phyloP scores from a whole-genome alignment of 2,329 filamentous ascomycete genomes.

The Stenocarpella maydis region DNA sequence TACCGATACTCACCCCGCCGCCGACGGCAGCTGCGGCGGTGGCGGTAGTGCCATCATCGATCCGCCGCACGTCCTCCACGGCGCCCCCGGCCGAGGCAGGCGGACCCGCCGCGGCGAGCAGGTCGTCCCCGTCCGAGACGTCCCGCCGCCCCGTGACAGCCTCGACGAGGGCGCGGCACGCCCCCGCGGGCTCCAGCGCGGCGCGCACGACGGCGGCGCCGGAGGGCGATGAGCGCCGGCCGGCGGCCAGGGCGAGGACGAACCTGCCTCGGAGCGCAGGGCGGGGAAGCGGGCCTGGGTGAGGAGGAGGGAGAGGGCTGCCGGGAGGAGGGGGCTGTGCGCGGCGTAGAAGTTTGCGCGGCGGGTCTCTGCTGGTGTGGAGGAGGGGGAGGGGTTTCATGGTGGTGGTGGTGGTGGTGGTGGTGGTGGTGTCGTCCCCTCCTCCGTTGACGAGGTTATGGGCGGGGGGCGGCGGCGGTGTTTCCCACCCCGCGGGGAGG shows the following conservation, averaged over 20 bases:
- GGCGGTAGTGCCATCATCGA: neutral
- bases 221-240: slow-evolving; percentile 54
- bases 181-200: slow-evolving; percentile 52
- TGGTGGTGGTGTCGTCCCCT: no score
- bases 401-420: neutral
- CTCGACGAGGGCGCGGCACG: slow-evolving; percentile 54
- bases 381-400: neutral
- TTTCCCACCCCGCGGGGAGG: slow-evolving; percentile 45
- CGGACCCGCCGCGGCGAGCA: slow-evolving; percentile 27
- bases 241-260: slow-evolving; percentile 68
- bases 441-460: slow-evolving; percentile 25
- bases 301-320: slow-evolving; percentile 60
- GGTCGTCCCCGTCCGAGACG: slow-evolving; percentile 38
- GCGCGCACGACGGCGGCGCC: slow-evolving; percentile 56
- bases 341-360: slow-evolving; percentile 54
- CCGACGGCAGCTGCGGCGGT: neutral
- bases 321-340: slow-evolving; percentile 49
- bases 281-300: slow-evolving; percentile 66
- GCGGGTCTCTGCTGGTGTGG: slow-evolving; percentile 29
- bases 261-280: slow-evolving; percentile 69
- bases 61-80: slow-evolving; percentile 18
- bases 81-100: neutral
- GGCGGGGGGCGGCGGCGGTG: slow-evolving; percentile 30
- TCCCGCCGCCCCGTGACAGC: slow-evolving; percentile 57
- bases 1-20: slow-evolving; percentile 36